Evolutionary conservation across 2,329 filamentous ascomycete species (phyloP).

Genomic region (Neofusicoccum laricinum): DNA sequence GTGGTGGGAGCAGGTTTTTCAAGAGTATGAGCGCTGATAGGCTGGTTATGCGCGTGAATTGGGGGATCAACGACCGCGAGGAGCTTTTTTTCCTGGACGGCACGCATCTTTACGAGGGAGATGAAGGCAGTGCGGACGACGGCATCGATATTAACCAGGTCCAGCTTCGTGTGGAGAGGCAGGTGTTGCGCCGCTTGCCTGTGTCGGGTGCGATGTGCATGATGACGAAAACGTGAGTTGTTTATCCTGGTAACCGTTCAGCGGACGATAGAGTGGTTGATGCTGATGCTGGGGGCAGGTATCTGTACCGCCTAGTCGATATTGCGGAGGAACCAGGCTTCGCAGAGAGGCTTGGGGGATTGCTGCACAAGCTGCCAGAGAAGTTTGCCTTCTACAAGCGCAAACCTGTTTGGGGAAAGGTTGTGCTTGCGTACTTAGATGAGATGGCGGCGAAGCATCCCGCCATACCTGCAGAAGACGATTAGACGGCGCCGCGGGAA

Average conservation of each 20-base stretch:
- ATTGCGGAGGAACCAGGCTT: conserved; percentile 11
- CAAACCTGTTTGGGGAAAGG: conserved; percentile 13
- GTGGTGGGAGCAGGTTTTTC: not conserved
- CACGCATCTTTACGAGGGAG: conserved; percentile 4
- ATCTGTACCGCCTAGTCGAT: conserved; percentile 10
- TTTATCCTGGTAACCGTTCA: not conserved
- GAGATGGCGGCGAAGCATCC: conserved; percentile 13
- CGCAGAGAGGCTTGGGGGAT: not conserved
- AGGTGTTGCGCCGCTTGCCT: conserved; percentile 3
- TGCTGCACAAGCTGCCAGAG: conserved; percentile 12
- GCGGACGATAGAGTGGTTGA: too few species aligned
- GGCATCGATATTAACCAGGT: conserved; percentile 8
- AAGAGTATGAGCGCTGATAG: not conserved
- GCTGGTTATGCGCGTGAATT: conserved; percentile 12
- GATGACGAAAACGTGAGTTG: conserved; percentile 13
- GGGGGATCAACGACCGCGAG: conserved; percentile 10
- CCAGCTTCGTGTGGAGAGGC: conserved; percentile 9
- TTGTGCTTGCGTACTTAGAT: conserved; percentile 4
- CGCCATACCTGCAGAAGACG: not conserved
- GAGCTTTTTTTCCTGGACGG: conserved; percentile 10
- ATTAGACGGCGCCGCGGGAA: not conserved
- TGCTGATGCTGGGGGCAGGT: not conserved
- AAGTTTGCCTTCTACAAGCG: conserved; percentile 14
- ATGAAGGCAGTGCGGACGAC: not conserved
- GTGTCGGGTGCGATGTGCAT: conserved; percentile 11